A percentile compares a stretch with the other conserved stretches of the same genome.
These are phyloP conservation scores for Trametes gibbosa DNA, from an alignment of 768 basidiomycete species.

Conservation along the genomic window DNA sequence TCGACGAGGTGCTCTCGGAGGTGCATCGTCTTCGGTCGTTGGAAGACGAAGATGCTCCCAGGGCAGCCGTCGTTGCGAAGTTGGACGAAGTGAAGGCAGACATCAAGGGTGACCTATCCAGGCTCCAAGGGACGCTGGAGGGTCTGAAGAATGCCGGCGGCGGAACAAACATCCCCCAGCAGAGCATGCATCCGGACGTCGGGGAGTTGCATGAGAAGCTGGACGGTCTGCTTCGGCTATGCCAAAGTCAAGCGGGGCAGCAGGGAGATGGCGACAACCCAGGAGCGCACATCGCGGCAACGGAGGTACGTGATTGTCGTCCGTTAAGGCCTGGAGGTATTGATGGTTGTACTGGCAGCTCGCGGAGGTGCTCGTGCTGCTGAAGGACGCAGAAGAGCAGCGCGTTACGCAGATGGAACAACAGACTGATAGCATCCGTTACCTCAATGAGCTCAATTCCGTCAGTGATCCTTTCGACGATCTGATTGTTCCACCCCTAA, in stretches of 20 bases:
- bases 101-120: conserved; percentile 28
- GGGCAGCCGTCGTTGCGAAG: conserved; percentile 29
- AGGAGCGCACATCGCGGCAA: neutral
- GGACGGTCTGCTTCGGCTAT: conserved; percentile 34
- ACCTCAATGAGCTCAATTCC: conserved; percentile 73
- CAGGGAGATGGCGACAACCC: neutral
- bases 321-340: neutral
- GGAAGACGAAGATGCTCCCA: neutral
- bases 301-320: neutral
- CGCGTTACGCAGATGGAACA: conserved; percentile 53
- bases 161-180: neutral
- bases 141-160: conserved; percentile 4
- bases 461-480: conserved; percentile 36
- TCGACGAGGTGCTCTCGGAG: conserved; percentile 23
- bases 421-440: conserved; percentile 72
- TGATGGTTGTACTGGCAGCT: conserved; percentile 28
- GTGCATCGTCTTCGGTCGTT: conserved; percentile 1
- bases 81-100: conserved; percentile 40
- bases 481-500: neutral
- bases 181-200: conserved; percentile 18
- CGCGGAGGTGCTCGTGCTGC: conserved; percentile 44
- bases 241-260: neutral
- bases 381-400: conserved; percentile 48
- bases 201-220: conserved; percentile 37
- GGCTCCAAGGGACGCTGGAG: conserved; percentile 19